These are phyloP conservation scores for Mucuna pruriens DNA, from an alignment of 306 rosid species.

Conservation along the genomic window DNA sequence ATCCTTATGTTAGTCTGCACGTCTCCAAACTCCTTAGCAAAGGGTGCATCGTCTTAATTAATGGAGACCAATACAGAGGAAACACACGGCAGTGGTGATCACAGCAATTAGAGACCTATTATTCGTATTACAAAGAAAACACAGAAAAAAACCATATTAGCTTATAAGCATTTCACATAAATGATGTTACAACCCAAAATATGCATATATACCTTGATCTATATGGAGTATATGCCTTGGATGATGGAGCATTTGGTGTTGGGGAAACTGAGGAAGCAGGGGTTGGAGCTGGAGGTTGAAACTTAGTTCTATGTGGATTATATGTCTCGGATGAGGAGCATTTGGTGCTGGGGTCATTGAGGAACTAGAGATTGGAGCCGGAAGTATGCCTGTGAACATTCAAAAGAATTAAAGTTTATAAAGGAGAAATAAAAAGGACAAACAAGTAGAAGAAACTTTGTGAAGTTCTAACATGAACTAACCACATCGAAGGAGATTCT, in stretches of 20 bases:
- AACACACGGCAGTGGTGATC: slow-evolving; percentile 40
- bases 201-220: slow-evolving; percentile 53
- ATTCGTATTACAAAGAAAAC: slow-evolving; percentile 13
- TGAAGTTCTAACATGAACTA: slow-evolving; percentile 32
- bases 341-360: no score
- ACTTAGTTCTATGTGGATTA: no score
- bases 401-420: neutral
- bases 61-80: slow-evolving; percentile 33
- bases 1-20: neutral
- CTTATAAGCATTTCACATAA: slow-evolving; percentile 15
- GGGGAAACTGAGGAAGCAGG: slow-evolving; percentile 28
- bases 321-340: no score
- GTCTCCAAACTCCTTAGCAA: slow-evolving; percentile 31
- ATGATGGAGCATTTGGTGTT: slow-evolving; percentile 8
- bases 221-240: neutral
- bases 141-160: neutral
- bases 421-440: neutral
- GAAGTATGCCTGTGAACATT: slow-evolving; percentile 32
- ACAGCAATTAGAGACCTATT: slow-evolving; percentile 51
- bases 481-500: slow-evolving; percentile 76
- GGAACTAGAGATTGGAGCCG: slow-evolving; percentile 36
- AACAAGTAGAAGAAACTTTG: neutral
- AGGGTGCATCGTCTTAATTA: slow-evolving; percentile 10
- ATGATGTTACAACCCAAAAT: neutral
- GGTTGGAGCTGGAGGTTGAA: no score